phyloP scores from a whole-genome alignment of 192 early-diverging fungal genomes.

The Coemansia sp. region DNA sequence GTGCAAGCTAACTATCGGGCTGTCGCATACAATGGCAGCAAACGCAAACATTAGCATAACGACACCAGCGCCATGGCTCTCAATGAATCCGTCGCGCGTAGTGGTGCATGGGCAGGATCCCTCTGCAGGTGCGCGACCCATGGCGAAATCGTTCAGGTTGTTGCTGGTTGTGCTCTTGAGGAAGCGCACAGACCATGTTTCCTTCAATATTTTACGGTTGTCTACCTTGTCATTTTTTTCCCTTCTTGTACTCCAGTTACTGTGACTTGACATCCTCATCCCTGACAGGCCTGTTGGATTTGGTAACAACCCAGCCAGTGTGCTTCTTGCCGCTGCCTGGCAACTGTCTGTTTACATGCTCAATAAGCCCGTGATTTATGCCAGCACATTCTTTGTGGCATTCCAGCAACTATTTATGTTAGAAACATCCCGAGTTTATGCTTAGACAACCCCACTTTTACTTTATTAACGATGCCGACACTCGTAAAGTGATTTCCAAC shows the following conservation, averaged over 20 bases:
- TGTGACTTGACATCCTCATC: conserved; percentile 83
- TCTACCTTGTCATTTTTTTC: too few species aligned
- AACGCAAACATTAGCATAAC: conserved; percentile 86
- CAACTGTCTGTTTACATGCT: conserved; percentile 64
- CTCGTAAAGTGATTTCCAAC: too few species aligned
- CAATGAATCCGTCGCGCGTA: conserved; percentile 88
- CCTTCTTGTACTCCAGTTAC: conserved; percentile 83
- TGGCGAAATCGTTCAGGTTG: conserved; percentile 79
- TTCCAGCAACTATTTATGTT: too few species aligned
- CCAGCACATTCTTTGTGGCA: too few species aligned
- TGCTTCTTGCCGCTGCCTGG: conserved; percentile 5
- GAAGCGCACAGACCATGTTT: too few species aligned
- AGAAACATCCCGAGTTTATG: too few species aligned
- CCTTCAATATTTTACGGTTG: too few species aligned
- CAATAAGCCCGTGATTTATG: too few species aligned
- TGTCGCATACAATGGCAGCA: conserved; percentile 87
- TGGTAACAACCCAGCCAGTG: conserved; percentile 85
- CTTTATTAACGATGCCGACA: too few species aligned
- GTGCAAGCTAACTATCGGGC: too few species aligned
- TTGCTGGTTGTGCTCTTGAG: too few species aligned
- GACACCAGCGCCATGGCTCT: conserved; percentile 85
- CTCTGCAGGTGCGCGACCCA: conserved; percentile 82
- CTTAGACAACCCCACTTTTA: too few species aligned
- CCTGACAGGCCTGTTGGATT: conserved; percentile 77
- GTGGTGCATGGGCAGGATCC: conserved; percentile 89